Conservation (phyloP, 805 yeast species). For the Ogataea naganishii region DNA sequence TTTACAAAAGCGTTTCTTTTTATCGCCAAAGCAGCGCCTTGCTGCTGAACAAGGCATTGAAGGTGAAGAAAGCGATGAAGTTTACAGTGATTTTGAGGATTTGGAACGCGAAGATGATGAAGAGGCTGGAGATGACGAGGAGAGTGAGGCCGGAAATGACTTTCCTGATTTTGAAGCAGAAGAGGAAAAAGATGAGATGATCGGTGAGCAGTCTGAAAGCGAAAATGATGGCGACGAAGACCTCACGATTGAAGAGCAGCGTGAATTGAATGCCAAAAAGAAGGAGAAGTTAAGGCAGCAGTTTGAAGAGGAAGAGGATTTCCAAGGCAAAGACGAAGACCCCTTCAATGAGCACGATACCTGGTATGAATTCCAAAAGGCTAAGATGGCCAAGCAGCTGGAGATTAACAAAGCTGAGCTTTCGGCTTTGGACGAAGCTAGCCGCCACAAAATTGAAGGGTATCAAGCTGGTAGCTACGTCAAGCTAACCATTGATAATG, state of each 20-base stretch:
- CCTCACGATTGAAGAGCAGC: conserved; percentile 60
- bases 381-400: conserved; percentile 91
- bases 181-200: conserved; percentile 31
- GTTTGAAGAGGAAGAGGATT: conserved; percentile 78
- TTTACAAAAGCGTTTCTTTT: conserved; percentile 40
- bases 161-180: conserved; percentile 50
- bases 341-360: conserved; percentile 72
- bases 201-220: conserved; percentile 28
- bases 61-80: conserved; percentile 26
- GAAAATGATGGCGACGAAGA: conserved; percentile 34
- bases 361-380: conserved; percentile 96
- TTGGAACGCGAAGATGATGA: conserved; percentile 15
- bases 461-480: conserved; percentile 91
- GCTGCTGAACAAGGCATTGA: conserved; percentile 19
- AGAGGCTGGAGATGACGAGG: conserved; percentile 18
- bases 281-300: conserved; percentile 84
- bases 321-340: conserved; percentile 65
- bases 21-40: conserved; percentile 39
- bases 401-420: conserved; percentile 85
- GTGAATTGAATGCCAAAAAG: conserved; percentile 77
- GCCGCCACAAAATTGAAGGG: conserved; percentile 82
- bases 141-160: conserved; percentile 30
- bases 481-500: conserved; percentile 67
- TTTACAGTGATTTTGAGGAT: conserved; percentile 35
- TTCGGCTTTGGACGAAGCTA: conserved; percentile 64